A percentile compares a stretch with the other conserved stretches of the same genome.
Evolutionary conservation across 192 early-diverging fungal genomes (phyloP).

Genomic region (Umbelopsis ramanniana): DNA sequence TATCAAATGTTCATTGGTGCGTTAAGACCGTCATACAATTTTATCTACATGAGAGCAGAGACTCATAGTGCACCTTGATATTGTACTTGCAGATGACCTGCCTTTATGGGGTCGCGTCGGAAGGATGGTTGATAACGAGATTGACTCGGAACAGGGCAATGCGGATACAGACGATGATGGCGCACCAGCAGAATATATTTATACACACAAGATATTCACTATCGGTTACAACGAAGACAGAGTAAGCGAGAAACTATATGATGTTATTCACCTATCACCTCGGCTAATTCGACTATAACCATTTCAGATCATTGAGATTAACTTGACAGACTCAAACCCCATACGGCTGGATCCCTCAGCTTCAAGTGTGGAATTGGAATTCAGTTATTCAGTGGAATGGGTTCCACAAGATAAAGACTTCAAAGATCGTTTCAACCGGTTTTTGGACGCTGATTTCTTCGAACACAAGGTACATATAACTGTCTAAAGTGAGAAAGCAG

Average conservation of each 20-base stretch:
- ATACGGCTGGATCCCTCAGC: constrained; percentile 34
- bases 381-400: constrained; percentile 80
- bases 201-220: constrained; percentile 64
- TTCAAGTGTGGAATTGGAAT: constrained; percentile 49
- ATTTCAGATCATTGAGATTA: constrained; percentile 55
- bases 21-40: background rate
- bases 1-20: constrained; percentile 66
- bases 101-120: constrained; percentile 62
- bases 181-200: constrained; percentile 47
- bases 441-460: constrained; percentile 76
- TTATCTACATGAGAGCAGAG: no score
- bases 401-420: constrained; percentile 54
- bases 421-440: constrained; percentile 64
- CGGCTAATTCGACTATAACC: background rate
- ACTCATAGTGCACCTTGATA: no score
- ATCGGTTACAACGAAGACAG: constrained; percentile 66
- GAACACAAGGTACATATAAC: constrained; percentile 69
- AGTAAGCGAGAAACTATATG: constrained; percentile 34
- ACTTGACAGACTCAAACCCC: constrained; percentile 44
- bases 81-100: constrained; percentile 53
- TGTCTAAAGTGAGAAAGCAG: background rate
- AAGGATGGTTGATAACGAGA: constrained; percentile 29
- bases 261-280: background rate
- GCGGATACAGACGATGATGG: background rate
- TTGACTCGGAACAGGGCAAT: no score